A percentile compares a stretch with the other conserved stretches of the same genome.
Conservation (phyloP, 2,329 filamentous ascomycete species). For the Ascochyta lentis region DNA sequence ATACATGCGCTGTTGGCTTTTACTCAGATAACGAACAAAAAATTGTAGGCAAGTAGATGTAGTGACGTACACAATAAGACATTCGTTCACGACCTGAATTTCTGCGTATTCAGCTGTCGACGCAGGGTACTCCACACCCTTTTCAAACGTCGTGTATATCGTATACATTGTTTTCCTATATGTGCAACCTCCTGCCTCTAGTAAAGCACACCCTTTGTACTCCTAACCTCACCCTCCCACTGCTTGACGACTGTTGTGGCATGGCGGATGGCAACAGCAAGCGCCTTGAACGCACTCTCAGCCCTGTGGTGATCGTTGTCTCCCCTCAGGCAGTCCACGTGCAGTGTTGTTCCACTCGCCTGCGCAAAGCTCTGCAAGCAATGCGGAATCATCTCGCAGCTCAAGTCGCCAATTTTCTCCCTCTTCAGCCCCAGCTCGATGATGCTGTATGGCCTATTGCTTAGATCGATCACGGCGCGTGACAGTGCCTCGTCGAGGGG, state of each 20-base stretch:
- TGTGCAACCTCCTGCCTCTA: conserved; percentile 15
- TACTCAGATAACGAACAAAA: too few relatives aligned
- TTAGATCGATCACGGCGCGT: conserved; percentile 91
- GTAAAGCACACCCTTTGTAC: conserved; percentile 89
- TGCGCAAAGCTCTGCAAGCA: conserved; percentile 94
- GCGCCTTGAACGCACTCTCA: conserved; percentile 95
- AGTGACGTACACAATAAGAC: too few relatives aligned
- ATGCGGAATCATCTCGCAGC: conserved; percentile 93
- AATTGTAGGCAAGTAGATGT: too few relatives aligned
- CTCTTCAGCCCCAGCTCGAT: conserved; percentile 83
- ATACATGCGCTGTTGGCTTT: too few relatives aligned
- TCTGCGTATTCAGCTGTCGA: too few relatives aligned
- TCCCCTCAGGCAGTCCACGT: conserved; percentile 90
- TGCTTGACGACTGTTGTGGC: conserved; percentile 78
- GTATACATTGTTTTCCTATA: neutral
- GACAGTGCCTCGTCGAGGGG: conserved; percentile 95
- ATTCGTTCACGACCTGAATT: too few relatives aligned
- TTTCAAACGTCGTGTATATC: neutral
- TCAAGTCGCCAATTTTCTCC: conserved; percentile 92
- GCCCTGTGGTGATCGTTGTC: conserved; percentile 96
- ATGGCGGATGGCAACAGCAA: conserved; percentile 82
- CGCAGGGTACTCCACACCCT: too few relatives aligned
- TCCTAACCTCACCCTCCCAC: conserved; percentile 89
- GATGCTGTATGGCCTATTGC: conserved; percentile 86
- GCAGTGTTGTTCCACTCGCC: conserved; percentile 87